Evolutionary conservation across 805 yeast genomes (phyloP).

Genomic region (Wickerhamiella nectarea): DNA sequence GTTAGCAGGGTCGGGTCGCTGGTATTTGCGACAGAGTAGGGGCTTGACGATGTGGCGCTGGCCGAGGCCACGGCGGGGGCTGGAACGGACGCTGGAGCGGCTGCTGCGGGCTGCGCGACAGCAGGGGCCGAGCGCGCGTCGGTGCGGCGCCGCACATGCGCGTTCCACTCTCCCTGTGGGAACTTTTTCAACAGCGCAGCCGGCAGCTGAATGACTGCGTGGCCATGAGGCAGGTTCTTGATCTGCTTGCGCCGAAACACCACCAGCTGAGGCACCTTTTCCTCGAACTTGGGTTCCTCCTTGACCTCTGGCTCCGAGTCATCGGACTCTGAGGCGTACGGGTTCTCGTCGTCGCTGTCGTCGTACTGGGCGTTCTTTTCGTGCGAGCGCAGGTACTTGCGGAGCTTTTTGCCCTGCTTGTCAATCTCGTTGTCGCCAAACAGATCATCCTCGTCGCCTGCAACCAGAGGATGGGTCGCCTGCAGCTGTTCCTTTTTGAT

Average conservation of each 20-base stretch:
- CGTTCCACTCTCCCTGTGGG: constrained; percentile 79
- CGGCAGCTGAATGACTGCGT: constrained; percentile 52
- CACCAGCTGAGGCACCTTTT: constrained; percentile 20
- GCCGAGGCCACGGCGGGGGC: constrained; percentile 10
- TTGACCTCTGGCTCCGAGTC: constrained; percentile 34
- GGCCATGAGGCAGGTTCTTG: constrained; percentile 36
- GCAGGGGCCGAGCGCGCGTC: not conserved
- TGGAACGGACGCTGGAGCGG: constrained; percentile 8
- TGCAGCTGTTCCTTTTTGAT: constrained; percentile 27
- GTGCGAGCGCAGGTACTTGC: constrained; percentile 68
- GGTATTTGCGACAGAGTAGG: constrained; percentile 29
- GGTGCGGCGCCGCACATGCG: constrained; percentile 32
- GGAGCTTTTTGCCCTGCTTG: constrained; percentile 76
- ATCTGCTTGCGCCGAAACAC: constrained; percentile 26
- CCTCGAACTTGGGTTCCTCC: constrained; percentile 25
- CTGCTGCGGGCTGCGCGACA: not conserved
- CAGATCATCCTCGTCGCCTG: constrained; percentile 42
- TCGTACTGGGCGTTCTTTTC: constrained; percentile 83
- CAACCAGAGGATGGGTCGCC: constrained; percentile 58
- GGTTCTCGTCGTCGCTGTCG: constrained; percentile 71
- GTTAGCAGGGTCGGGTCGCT: constrained; percentile 37
- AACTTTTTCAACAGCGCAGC: constrained; percentile 46
- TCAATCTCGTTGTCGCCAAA: constrained; percentile 67
- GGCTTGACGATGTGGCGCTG: not conserved
- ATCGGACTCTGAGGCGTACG: constrained; percentile 51